Percentiles rank a stretch among this genome's conserved stretches.
Evolutionary conservation across 495 filamentous ascomycete genomes (phyloP).

Genomic region (Aspergillus avenaceus): DNA sequence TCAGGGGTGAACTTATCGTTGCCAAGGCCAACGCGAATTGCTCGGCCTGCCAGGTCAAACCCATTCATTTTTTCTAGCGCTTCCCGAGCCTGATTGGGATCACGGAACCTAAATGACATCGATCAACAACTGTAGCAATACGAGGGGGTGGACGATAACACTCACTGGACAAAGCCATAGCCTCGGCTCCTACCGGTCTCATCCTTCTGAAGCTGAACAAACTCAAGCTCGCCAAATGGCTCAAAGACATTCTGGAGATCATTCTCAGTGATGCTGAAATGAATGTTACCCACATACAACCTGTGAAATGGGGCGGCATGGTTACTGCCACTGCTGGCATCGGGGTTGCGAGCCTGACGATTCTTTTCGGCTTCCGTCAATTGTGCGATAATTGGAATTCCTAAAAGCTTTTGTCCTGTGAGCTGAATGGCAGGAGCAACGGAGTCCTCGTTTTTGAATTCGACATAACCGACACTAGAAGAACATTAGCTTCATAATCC

Average conservation of each 20-base stretch:
- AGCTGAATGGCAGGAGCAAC: slow-evolving; percentile 93
- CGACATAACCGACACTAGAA: slow-evolving; percentile 93
- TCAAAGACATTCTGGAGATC: slow-evolving; percentile 96
- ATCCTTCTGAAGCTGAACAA: slow-evolving; percentile 95
- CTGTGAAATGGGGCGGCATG: slow-evolving; percentile 93
- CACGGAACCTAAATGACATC: slow-evolving; percentile 65
- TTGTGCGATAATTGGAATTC: slow-evolving; percentile 97
- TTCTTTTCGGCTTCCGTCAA: slow-evolving; percentile 99
- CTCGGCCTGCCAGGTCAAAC: slow-evolving; percentile 95
- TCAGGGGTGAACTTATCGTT: slow-evolving; percentile 99
- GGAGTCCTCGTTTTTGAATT: slow-evolving; percentile 96
- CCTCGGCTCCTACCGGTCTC: slow-evolving; percentile 86
- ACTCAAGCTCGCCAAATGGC: slow-evolving; percentile 96
- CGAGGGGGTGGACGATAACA: slow-evolving; percentile 17
- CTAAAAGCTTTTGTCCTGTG: slow-evolving; percentile 97
- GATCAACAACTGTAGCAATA: slow-evolving; percentile 8
- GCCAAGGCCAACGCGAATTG: slow-evolving; percentile 97
- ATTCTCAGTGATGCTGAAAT: slow-evolving; percentile 98
- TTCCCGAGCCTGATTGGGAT: slow-evolving; percentile 86
- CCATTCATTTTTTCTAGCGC: slow-evolving; percentile 99
- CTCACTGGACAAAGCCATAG: slow-evolving; percentile 99
- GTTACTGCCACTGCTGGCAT: slow-evolving; percentile 58
- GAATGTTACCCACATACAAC: slow-evolving; percentile 98
- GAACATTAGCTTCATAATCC: slow-evolving; percentile 19
- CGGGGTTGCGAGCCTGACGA: slow-evolving; percentile 85